Base-by-base conservation (phyloP, 768 basidiomycete species). In the Leccinum arenicola region DNA sequence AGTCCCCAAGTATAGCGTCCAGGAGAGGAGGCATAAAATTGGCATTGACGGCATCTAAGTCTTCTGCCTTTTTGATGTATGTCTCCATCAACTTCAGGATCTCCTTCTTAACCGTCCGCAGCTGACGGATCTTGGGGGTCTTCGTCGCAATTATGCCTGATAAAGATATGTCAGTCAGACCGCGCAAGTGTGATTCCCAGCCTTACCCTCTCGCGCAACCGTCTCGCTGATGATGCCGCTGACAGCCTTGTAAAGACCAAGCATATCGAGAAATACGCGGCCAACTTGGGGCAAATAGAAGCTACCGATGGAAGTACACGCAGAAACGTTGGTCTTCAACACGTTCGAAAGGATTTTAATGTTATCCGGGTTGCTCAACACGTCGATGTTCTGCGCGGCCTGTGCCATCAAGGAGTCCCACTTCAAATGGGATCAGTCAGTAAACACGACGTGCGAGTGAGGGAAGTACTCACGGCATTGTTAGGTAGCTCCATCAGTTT, bases 321-420 rank as follows among this genome's bases (percentile, higher is more conserved):
- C 95, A 6, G 97, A 91, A 14, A 98, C 95, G 72, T 99, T 99
- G 21, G 97, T 99, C 77, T 99, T 99, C 68, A 99, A 79, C 50
- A 99, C 93, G 69, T 99, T 98, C 1, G 92, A 86, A 53, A 99
- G 80, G 66, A 98, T 95, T 74, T 98, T 98, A 76, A 98, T 93
- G 72, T 98, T 98, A 58, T 98, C 96, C 19, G 83, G 77, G 71
- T 89, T 93, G 53, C 87, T 85, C 54, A 99, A 80, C 12, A 99
- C 94, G 62, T 98, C 95, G 76, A 95, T 88, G 66, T 84, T 95
- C 68, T 88, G 87, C 2, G 91, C 87, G 2, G 97, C 97, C 77
- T 98, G 95, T 29, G 87, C 82, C 96, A 99, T 99, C 53, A 98
- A 77, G 14, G 89, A 90, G 73, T 98, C 95, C 97, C 97, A 99